phyloP scores from a whole-genome alignment of 163 green algal genomes.

The Chlamydomonas reinhardtii region DNA sequence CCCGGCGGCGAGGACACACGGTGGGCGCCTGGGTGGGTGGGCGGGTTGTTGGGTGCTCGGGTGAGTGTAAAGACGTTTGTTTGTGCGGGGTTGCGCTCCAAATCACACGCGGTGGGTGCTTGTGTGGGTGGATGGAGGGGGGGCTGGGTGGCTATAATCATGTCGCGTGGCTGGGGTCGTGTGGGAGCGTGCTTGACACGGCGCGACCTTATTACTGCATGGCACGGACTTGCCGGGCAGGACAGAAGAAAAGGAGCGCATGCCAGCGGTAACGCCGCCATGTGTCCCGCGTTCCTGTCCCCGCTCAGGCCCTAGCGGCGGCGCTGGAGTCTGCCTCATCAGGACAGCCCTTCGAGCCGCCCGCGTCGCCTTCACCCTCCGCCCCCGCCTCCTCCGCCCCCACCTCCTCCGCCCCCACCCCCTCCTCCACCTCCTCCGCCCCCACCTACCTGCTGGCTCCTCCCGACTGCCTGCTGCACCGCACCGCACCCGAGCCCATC shows the following conservation, averaged over 20 bases:
- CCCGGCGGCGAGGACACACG: slow-evolving; percentile 45
- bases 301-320: not conserved
- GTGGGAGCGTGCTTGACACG: too few species aligned
- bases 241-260: too few species aligned
- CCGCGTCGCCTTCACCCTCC: not conserved
- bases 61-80: too few species aligned
- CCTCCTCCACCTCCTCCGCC: not conserved
- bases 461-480: slow-evolving; percentile 75
- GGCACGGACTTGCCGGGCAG: too few species aligned
- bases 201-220: too few species aligned
- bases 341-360: not conserved
- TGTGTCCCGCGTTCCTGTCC: too few species aligned
- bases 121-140: too few species aligned
- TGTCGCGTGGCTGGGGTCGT: too few species aligned
- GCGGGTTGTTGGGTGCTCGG: not conserved
- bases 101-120: too few species aligned
- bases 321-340: not conserved
- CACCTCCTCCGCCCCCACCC: not conserved
- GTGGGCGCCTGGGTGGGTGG: not conserved
- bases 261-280: too few species aligned
- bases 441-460: slow-evolving; percentile 74
- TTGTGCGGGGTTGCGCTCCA: too few species aligned
- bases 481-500: slow-evolving; percentile 69
- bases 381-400: not conserved
- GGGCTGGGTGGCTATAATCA: too few species aligned